Percentiles rank a stretch among this genome's conserved stretches.
Evolutionary conservation across 2,329 filamentous ascomycete species (phyloP).

Genomic region (Alternaria arbusti): DNA sequence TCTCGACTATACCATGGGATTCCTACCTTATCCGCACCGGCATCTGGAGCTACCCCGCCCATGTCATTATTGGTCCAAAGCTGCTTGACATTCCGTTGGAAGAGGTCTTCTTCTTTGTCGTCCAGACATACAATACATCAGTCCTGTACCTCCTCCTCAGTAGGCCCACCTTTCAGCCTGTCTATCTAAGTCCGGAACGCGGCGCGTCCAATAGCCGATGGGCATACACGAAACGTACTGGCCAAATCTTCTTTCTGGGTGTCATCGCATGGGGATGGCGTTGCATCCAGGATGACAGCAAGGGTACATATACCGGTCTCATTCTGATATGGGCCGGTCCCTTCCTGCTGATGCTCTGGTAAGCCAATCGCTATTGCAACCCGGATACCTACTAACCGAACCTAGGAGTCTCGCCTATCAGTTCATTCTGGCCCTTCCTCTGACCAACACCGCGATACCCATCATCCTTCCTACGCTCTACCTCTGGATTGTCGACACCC

Average conservation of each 20-base stretch:
- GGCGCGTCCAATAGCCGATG: conserved; percentile 40
- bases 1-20: conserved; percentile 76
- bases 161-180: conserved; percentile 66
- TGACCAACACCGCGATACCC: conserved; percentile 63
- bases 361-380: conserved; percentile 11
- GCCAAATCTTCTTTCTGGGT: conserved; percentile 58
- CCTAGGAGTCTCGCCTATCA: conserved; percentile 65
- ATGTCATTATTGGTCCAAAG: conserved; percentile 68
- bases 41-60: conserved; percentile 74
- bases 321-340: conserved; percentile 74
- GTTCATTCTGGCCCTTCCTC: conserved; percentile 67
- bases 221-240: conserved; percentile 50
- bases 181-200: conserved; percentile 56
- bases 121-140: conserved; percentile 77
- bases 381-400: not conserved
- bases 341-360: conserved; percentile 69
- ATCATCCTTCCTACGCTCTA: conserved; percentile 71
- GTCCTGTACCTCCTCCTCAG: conserved; percentile 71
- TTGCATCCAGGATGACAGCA: conserved; percentile 54
- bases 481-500: conserved; percentile 74
- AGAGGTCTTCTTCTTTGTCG: conserved; percentile 78
- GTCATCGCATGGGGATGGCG: conserved; percentile 54
- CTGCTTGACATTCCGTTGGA: conserved; percentile 72
- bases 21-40: conserved; percentile 72
- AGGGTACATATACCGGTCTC: conserved; percentile 71